Evolutionary conservation across 2,329 filamentous ascomycete genomes (phyloP).

Genomic region (Thermoascus crustaceus): DNA sequence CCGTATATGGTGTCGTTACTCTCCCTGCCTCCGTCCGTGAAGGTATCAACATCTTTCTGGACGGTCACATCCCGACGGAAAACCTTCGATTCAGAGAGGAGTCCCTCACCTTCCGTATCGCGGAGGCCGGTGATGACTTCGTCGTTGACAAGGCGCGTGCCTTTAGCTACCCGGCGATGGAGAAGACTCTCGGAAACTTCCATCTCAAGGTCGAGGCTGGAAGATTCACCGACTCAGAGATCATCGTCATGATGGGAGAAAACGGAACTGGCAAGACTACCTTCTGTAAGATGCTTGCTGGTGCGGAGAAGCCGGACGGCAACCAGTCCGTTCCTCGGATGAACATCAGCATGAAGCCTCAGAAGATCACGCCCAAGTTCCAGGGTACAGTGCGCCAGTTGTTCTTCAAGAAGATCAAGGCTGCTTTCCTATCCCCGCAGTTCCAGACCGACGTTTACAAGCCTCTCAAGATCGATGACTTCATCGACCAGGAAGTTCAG

Average conservation of each 20-base stretch:
- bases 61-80: slow-evolving; percentile 95
- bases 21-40: slow-evolving; percentile 92
- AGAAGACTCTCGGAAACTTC: slow-evolving; percentile 88
- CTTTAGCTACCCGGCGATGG: slow-evolving; percentile 82
- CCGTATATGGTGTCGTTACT: slow-evolving; percentile 95
- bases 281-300: slow-evolving; percentile 93
- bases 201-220: slow-evolving; percentile 72
- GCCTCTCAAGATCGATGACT: slow-evolving; percentile 97
- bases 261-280: slow-evolving; percentile 99
- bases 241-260: slow-evolving; percentile 99
- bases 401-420: slow-evolving; percentile 99
- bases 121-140: slow-evolving; percentile 83
- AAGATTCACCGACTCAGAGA: slow-evolving; percentile 94
- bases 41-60: slow-evolving; percentile 98
- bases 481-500: slow-evolving; percentile 99
- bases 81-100: slow-evolving; percentile 98
- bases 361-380: slow-evolving; percentile 98
- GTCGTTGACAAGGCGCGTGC: slow-evolving; percentile 73
- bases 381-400: slow-evolving; percentile 92
- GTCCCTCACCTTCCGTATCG: slow-evolving; percentile 88
- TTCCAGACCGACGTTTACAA: slow-evolving; percentile 99
- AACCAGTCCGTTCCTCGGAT: slow-evolving; percentile 73
- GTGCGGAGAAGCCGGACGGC: slow-evolving; percentile 83
- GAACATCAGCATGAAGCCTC: slow-evolving; percentile 99
- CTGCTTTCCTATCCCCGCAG: slow-evolving; percentile 89